Percentiles rank a stretch among this genome's conserved stretches.
Evolutionary conservation across 1,139 yeast species (phyloP).

Genomic region (Kodamaea fungicola): DNA sequence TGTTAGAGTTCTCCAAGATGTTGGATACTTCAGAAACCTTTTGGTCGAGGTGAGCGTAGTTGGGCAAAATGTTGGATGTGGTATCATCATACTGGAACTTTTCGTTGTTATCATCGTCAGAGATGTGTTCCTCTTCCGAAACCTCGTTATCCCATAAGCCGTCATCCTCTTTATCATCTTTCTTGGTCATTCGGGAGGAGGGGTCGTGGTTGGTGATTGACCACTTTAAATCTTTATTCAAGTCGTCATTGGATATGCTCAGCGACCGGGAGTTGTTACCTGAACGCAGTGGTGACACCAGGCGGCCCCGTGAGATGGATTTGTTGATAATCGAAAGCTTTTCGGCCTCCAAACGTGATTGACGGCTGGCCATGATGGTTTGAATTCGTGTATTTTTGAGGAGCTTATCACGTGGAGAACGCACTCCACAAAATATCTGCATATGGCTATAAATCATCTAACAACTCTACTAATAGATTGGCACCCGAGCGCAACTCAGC

Average conservation of each 20-base stretch:
- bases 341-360: conserved; percentile 43
- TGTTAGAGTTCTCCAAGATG: conserved; percentile 44
- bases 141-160: conserved; percentile 39
- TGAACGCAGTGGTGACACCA: conserved; percentile 34
- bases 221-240: conserved; percentile 43
- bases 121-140: conserved; percentile 66
- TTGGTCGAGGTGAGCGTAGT: conserved; percentile 49
- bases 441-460: conserved; percentile 10
- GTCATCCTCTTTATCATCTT: conserved; percentile 16
- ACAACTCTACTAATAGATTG: conserved; percentile 36
- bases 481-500: conserved; percentile 37
- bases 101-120: conserved; percentile 55
- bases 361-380: conserved; percentile 30
- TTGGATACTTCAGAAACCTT: conserved; percentile 40
- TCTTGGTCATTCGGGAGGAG: conserved; percentile 43
- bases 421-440: too few relatives aligned
- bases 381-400: background rate
- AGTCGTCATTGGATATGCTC: conserved; percentile 37
- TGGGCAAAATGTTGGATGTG: conserved; percentile 58
- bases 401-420: too few relatives aligned
- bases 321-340: conserved; percentile 40
- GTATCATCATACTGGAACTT: conserved; percentile 57
- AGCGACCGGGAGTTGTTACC: conserved; percentile 31
- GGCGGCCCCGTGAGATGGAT: conserved; percentile 40
- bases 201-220: conserved; percentile 55